phyloP scores from a whole-genome alignment of 805 yeast species.

The Sugiyamaella boreocaroliniensis region DNA sequence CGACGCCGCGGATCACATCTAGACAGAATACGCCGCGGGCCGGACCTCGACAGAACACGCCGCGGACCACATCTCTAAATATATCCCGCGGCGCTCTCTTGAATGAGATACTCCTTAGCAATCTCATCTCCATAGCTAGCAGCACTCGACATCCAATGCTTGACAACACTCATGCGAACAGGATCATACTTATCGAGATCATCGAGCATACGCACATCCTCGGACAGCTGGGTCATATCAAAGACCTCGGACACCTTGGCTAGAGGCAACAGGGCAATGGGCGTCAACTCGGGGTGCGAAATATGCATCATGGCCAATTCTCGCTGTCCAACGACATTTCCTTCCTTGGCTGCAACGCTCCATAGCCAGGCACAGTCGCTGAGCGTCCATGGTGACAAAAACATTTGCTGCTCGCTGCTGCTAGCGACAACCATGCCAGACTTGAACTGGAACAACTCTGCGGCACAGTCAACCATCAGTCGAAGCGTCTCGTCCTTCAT shows the following conservation, averaged over 20 bases:
- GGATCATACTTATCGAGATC: conserved; percentile 26
- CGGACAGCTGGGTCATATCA: conserved; percentile 12
- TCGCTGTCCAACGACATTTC: conserved; percentile 23
- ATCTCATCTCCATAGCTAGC: conserved; percentile 24
- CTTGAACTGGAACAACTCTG: conserved; percentile 22
- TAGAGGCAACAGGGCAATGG: conserved; percentile 21
- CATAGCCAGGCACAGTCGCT: conserved; percentile 25
- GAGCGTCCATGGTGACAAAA: conserved; percentile 18
- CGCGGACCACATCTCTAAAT: neutral
- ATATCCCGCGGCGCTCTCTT: conserved; percentile 2
- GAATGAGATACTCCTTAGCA: conserved; percentile 24
- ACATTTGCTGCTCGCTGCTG: conserved; percentile 7
- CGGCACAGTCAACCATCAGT: conserved; percentile 18
- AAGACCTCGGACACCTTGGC: conserved; percentile 21
- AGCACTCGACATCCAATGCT: conserved; percentile 26
- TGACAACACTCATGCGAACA: conserved; percentile 25
- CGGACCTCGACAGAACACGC: too few species aligned
- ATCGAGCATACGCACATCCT: conserved; percentile 14
- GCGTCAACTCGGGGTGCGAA: conserved; percentile 26
- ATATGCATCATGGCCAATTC: conserved; percentile 26
- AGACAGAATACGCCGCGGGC: too few species aligned
- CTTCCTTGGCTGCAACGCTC: conserved; percentile 27
- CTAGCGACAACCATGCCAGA: conserved; percentile 15
- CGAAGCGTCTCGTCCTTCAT: conserved; percentile 23
- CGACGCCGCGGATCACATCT: too few species aligned